These are phyloP conservation scores for Amanita brunnescens DNA, from an alignment of 768 basidiomycete genomes.

Conservation along the genomic window DNA sequence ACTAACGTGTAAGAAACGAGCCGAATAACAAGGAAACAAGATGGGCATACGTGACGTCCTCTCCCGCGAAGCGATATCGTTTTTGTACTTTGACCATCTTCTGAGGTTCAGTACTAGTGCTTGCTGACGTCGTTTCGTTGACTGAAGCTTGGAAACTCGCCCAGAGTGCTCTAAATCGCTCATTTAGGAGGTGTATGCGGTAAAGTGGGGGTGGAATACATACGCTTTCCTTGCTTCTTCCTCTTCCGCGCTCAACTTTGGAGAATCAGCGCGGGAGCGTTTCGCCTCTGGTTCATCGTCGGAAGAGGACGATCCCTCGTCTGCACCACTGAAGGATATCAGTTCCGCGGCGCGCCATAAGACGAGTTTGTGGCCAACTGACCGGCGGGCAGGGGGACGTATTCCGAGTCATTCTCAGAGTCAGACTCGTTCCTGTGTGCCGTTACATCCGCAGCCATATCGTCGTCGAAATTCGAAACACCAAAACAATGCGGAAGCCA, in stretches of 20 bases:
- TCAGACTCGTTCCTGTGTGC: constrained; percentile 44
- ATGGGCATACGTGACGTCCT: constrained; percentile 55
- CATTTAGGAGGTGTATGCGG: constrained; percentile 2
- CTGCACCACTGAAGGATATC: constrained; percentile 12
- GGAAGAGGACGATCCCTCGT: constrained; percentile 30
- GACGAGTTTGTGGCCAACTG: neutral
- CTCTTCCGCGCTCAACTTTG: constrained; percentile 25
- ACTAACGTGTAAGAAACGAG: constrained; percentile 2
- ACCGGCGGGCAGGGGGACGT: constrained; percentile 43
- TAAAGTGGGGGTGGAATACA: constrained; percentile 4
- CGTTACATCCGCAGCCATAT: neutral
- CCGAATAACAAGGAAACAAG: neutral
- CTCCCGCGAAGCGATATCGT: constrained; percentile 67
- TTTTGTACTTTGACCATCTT: constrained; percentile 61
- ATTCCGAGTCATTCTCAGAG: constrained; percentile 67
- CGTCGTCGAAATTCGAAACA: neutral
- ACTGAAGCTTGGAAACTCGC: constrained; percentile 58
- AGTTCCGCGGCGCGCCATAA: neutral
- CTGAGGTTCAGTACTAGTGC: constrained; percentile 12
- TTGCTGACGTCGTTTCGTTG: constrained; percentile 19
- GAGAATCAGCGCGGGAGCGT: constrained; percentile 21
- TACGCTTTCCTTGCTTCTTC: constrained; percentile 37
- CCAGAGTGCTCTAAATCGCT: constrained; percentile 49
- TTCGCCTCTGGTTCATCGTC: constrained; percentile 26
- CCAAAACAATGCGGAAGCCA: no score